These are phyloP conservation scores for Yarrowia bubula DNA, from an alignment of 805 yeast genomes.

Conservation along the genomic window DNA sequence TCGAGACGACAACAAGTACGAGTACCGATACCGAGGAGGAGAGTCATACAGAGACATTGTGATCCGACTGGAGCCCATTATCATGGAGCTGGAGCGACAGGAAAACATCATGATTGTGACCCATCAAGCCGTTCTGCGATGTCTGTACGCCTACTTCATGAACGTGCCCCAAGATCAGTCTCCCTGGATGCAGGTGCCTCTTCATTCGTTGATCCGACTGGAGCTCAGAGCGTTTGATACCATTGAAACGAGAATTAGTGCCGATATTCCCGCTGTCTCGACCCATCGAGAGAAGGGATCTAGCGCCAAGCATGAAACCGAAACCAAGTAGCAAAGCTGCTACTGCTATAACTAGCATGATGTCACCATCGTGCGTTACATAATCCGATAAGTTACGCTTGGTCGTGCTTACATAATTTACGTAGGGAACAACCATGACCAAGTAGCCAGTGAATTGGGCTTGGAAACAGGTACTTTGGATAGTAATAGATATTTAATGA, in stretches of 20 bases:
- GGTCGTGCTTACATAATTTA: no score
- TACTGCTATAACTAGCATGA: no score
- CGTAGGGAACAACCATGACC: background rate
- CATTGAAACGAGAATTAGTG: conserved; percentile 82
- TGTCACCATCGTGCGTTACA: background rate
- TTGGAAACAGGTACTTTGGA: background rate
- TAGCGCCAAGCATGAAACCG: conserved; percentile 10
- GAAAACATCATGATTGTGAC: conserved; percentile 94
- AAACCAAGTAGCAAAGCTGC: no score
- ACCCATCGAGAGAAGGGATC: conserved; percentile 91
- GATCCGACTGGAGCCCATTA: conserved; percentile 90
- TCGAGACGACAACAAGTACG: conserved; percentile 92
- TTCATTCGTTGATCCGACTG: conserved; percentile 88
- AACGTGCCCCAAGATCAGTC: conserved; percentile 95
- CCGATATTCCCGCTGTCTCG: conserved; percentile 96
- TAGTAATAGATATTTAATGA: conserved; percentile 4
- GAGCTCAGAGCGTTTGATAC: conserved; percentile 96
- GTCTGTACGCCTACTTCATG: conserved; percentile 97
- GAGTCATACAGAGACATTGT: conserved; percentile 96
- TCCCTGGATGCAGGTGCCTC: conserved; percentile 99
- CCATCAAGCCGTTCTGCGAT: conserved; percentile 95
- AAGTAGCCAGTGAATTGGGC: conserved; percentile 2
- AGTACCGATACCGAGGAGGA: conserved; percentile 94
- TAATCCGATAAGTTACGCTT: no score
- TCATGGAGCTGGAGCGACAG: conserved; percentile 97